Percentiles rank a stretch among this genome's conserved stretches.
Conservation (phyloP, 2,329 filamentous ascomycete genomes). For the Fusarium sp. region DNA sequence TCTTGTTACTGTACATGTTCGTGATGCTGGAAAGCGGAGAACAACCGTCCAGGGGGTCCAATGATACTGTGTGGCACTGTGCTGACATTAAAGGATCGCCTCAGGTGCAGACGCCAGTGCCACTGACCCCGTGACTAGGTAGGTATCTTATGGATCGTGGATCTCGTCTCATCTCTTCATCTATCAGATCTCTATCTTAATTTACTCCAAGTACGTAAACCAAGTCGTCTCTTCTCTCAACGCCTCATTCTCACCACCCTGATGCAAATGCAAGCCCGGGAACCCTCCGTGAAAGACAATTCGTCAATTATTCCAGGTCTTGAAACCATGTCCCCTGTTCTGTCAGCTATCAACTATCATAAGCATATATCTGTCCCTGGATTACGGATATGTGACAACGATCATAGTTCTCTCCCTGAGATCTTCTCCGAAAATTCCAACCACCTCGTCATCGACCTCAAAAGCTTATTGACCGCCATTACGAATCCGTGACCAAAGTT, state of each 20-base stretch:
- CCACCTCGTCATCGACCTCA: constrained; percentile 19
- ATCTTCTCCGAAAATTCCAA: background rate
- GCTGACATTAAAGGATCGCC: background rate
- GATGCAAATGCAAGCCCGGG: background rate
- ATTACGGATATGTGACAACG: no score
- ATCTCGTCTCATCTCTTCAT: constrained; percentile 2
- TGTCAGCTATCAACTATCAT: background rate
- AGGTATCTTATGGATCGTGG: no score
- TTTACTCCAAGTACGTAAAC: background rate
- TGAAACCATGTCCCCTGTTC: background rate
- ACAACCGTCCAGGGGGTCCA: background rate
- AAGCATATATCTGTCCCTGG: background rate
- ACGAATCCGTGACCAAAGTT: constrained; percentile 4
- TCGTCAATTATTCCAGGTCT: background rate
- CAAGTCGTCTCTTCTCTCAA: constrained; percentile 32
- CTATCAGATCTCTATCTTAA: constrained; percentile 6
- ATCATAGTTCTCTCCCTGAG: constrained; percentile 6
- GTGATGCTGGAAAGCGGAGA: background rate
- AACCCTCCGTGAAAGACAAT: background rate
- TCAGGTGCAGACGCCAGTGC: constrained; percentile 3
- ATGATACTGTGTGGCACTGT: constrained; percentile 7
- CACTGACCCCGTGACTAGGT: constrained; percentile 24
- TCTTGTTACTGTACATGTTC: no score
- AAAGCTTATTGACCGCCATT: constrained; percentile 36
- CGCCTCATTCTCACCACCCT: background rate